A percentile compares a stretch with the other conserved stretches of the same genome.
Evolutionary conservation across 140 eudicot genomes (phyloP).

Genomic region (Stevia rebaudiana): DNA sequence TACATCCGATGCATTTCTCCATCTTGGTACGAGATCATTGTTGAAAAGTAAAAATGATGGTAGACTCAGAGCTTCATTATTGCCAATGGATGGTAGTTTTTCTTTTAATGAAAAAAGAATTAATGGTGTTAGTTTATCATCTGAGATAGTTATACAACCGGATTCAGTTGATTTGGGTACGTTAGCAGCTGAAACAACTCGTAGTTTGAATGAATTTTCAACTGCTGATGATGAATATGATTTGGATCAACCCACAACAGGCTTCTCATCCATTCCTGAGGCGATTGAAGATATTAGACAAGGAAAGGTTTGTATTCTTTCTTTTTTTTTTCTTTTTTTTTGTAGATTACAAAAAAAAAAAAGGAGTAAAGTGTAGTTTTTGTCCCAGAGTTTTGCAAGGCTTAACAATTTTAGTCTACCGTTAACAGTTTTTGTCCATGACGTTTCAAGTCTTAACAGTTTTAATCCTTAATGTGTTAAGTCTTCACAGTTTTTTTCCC

Average conservation of each 20-base stretch:
- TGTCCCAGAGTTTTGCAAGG: too few relatives aligned
- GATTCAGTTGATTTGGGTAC: constrained; percentile 60
- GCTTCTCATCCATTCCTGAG: constrained; percentile 69
- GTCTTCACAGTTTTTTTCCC: too few relatives aligned
- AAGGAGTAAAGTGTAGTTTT: too few relatives aligned
- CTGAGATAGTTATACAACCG: constrained; percentile 55
- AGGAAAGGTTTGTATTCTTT: constrained; percentile 57
- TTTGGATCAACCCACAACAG: constrained; percentile 62
- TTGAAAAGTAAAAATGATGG: constrained; percentile 23
- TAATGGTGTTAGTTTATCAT: constrained; percentile 32
- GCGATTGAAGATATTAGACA: constrained; percentile 83
- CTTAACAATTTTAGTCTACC: too few relatives aligned
- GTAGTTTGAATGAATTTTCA: constrained; percentile 40
- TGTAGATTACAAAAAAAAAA: too few relatives aligned
- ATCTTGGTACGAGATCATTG: constrained; percentile 15
- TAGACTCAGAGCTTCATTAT: constrained; percentile 27
- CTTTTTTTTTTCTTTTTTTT: not conserved
- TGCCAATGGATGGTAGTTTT: constrained; percentile 30
- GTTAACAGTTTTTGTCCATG: too few relatives aligned
- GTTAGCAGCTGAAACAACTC: constrained; percentile 60
- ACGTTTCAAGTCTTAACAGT: too few relatives aligned
- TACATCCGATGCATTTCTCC: constrained; percentile 22
- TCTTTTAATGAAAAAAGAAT: constrained; percentile 22
- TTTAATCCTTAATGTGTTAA: too few relatives aligned
- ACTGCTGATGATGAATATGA: constrained; percentile 48